A percentile compares a stretch with the other conserved stretches of the same genome.
These are phyloP conservation scores for Knufia petricola DNA, from an alignment of 2,329 filamentous ascomycete species.

Conservation along the genomic window DNA sequence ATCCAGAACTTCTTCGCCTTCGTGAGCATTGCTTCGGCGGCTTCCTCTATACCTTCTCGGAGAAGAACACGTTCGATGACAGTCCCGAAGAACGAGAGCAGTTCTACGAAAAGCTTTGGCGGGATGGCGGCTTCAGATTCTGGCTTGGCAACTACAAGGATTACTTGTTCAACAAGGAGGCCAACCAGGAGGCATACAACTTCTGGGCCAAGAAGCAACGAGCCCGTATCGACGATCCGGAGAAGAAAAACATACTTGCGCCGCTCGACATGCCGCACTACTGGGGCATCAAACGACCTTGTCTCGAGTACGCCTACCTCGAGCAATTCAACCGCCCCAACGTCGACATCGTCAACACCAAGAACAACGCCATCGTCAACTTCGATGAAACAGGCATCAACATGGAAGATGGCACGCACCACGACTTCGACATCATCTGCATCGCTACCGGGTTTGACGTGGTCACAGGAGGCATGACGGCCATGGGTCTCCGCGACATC, in stretches of 20 bases:
- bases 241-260: slow-evolving; percentile 43
- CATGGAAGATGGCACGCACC: slow-evolving; percentile 30
- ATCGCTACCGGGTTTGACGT: slow-evolving; percentile 39
- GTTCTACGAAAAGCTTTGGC: slow-evolving; percentile 42
- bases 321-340: slow-evolving; percentile 41
- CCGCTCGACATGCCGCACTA: slow-evolving; percentile 44
- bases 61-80: slow-evolving; percentile 44
- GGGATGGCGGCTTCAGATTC: slow-evolving; percentile 44
- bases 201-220: slow-evolving; percentile 49
- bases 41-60: slow-evolving; percentile 50
- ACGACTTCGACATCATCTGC: slow-evolving; percentile 34
- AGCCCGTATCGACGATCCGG: slow-evolving; percentile 41
- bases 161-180: slow-evolving; percentile 35
- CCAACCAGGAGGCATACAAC: slow-evolving; percentile 45
- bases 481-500: slow-evolving; percentile 34
- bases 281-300: slow-evolving; percentile 45
- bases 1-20: slow-evolving; percentile 16
- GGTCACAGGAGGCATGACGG: slow-evolving; percentile 34
- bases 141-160: slow-evolving; percentile 47
- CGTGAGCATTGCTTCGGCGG: slow-evolving; percentile 31
- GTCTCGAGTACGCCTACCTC: slow-evolving; percentile 42
- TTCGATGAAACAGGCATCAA: slow-evolving; percentile 35
- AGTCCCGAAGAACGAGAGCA: slow-evolving; percentile 29
- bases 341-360: slow-evolving; percentile 40
- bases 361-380: slow-evolving; percentile 33